Evolutionary conservation across 2,329 filamentous ascomycete species (phyloP).

Genomic region (Trichoderma sp.): DNA sequence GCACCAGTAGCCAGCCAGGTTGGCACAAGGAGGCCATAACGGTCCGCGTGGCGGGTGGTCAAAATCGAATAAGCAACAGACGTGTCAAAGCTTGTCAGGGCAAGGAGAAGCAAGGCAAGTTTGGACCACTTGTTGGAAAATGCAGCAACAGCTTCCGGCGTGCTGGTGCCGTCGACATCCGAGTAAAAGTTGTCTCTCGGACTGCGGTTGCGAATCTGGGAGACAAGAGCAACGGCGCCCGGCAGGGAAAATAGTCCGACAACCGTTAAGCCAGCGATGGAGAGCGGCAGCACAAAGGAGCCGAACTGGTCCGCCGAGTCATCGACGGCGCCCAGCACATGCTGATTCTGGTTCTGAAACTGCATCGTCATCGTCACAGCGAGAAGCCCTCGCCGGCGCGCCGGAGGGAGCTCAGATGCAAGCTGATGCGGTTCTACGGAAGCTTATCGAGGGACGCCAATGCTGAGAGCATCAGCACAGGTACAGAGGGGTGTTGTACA

Average conservation of each 20-base stretch:
- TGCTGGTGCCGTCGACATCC: conserved; percentile 71
- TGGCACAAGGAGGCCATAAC: conserved; percentile 51
- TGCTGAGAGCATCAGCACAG: background rate
- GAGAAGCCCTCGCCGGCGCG: conserved; percentile 15
- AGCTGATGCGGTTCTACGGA: background rate
- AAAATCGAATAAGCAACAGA: conserved; percentile 63
- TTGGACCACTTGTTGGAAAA: conserved; percentile 67
- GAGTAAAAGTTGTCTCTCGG: conserved; percentile 59
- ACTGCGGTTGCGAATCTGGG: conserved; percentile 42
- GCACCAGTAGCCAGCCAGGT: conserved; percentile 63
- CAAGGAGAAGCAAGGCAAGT: conserved; percentile 56
- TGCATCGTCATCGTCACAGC: conserved; percentile 27
- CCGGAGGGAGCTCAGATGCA: conserved; percentile 20
- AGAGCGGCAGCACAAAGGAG: conserved; percentile 35
- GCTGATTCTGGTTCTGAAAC: conserved; percentile 6
- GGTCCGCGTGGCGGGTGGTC: conserved; percentile 45
- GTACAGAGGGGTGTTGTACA: background rate
- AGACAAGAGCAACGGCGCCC: conserved; percentile 41
- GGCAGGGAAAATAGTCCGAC: conserved; percentile 45
- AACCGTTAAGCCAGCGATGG: conserved; percentile 42
- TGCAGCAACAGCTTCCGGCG: conserved; percentile 61
- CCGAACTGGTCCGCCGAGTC: background rate
- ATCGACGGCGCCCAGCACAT: conserved; percentile 2
- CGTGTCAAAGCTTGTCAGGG: conserved; percentile 55
- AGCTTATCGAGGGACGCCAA: background rate